These are phyloP conservation scores for Daedalea quercina DNA, from an alignment of 768 basidiomycete species.

Conservation along the genomic window DNA sequence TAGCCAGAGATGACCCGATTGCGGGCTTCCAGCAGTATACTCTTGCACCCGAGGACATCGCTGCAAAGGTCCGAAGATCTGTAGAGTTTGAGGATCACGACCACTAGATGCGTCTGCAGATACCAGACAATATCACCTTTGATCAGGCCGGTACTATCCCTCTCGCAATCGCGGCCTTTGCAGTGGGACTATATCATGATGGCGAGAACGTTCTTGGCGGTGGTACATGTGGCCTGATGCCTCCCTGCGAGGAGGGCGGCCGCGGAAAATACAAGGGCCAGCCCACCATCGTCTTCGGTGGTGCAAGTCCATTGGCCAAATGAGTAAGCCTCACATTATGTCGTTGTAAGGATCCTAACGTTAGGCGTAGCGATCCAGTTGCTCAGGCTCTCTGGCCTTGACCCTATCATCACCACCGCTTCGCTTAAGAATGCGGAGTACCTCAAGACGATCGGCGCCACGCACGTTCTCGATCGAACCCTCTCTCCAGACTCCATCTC, in stretches of 20 bases:
- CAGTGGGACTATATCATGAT: conserved; percentile 21
- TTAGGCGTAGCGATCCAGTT: conserved; percentile 17
- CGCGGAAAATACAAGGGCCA: conserved; percentile 22
- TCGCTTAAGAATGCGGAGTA: conserved; percentile 13
- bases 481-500: conserved; percentile 2
- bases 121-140: conserved; percentile 23
- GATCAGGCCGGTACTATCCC: conserved; percentile 27
- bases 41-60: conserved; percentile 12
- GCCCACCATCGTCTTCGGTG: conserved; percentile 22
- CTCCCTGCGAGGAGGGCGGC: conserved; percentile 21
- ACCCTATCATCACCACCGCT: conserved; percentile 21
- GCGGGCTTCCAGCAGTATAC: conserved; percentile 19
- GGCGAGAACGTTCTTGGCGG: background rate
- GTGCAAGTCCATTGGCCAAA: conserved; percentile 17
- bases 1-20: background rate
- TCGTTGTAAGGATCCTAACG: too few relatives aligned
- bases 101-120: too few relatives aligned
- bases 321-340: conserved; percentile 5
- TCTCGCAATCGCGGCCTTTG: conserved; percentile 24
- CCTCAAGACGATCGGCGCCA: conserved; percentile 18
- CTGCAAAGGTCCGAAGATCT: conserved; percentile 8
- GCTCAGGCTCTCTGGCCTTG: conserved; percentile 15
- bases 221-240: conserved; percentile 6
- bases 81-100: background rate
- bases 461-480: conserved; percentile 19